Evolutionary conservation across 2,329 filamentous ascomycete genomes (phyloP).

Genomic region (Metarhizium anisopliae): DNA sequence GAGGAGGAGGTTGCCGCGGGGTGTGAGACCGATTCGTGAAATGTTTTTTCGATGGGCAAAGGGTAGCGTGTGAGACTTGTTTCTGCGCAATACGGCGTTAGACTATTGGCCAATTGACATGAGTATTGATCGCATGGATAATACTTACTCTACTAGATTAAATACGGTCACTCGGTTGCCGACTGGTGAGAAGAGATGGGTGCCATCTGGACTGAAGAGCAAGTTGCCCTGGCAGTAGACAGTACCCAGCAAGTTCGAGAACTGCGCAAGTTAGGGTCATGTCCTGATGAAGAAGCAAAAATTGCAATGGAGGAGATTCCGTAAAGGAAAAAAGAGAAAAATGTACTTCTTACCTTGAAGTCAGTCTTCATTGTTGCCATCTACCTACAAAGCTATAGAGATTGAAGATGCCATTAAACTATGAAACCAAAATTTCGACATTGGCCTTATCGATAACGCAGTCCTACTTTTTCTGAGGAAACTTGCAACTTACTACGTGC

Average conservation of each 20-base stretch:
- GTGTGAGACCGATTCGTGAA: constrained; percentile 75
- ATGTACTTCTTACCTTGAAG: constrained; percentile 65
- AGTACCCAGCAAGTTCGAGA: constrained; percentile 95
- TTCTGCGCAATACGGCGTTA: constrained; percentile 38
- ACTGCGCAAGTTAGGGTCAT: constrained; percentile 45
- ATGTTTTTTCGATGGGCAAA: constrained; percentile 96
- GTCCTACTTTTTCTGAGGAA: constrained; percentile 3
- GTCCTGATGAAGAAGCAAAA: not conserved
- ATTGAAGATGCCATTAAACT: constrained; percentile 10
- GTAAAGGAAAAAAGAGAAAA: not conserved
- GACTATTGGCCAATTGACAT: not conserved
- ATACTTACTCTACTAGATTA: constrained; percentile 79
- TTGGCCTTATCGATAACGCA: constrained; percentile 18
- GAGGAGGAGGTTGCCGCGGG: constrained; percentile 83
- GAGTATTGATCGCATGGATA: too few species aligned
- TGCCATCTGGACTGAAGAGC: constrained; percentile 92
- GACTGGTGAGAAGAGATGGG: constrained; percentile 88
- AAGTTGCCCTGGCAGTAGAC: constrained; percentile 98
- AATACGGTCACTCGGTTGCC: constrained; percentile 95
- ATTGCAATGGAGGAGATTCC: too few species aligned
- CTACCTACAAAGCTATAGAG: constrained; percentile 16
- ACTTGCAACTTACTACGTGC: too few species aligned
- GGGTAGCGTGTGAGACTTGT: constrained; percentile 77
- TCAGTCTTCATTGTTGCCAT: constrained; percentile 86
- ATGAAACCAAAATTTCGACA: constrained; percentile 21